Evolutionary conservation across 2,329 filamentous ascomycete species (phyloP).

Genomic region (Phaeosphaeriaceae sp.): DNA sequence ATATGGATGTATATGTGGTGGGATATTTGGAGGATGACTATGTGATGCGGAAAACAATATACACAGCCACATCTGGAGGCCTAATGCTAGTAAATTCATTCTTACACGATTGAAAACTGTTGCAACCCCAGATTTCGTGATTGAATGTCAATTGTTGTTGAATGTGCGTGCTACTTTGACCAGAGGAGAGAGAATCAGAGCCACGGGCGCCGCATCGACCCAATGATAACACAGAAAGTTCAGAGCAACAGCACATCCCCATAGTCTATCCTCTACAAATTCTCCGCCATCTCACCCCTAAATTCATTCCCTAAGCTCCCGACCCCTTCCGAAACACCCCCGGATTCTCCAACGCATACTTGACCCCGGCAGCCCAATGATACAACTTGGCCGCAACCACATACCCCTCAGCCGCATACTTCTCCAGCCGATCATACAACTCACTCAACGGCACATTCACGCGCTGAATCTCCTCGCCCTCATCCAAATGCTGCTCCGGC

Average conservation of each 20-base stretch:
- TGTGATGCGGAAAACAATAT: background rate
- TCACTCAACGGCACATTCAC: conserved; percentile 31
- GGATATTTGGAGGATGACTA: background rate
- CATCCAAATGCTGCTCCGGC: conserved; percentile 37
- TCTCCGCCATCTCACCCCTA: too few species aligned
- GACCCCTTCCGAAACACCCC: conserved; percentile 24
- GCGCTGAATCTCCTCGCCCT: conserved; percentile 38
- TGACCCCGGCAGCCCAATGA: conserved; percentile 37
- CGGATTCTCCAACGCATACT: conserved; percentile 33
- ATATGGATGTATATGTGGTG: background rate
- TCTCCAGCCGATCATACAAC: conserved; percentile 28
- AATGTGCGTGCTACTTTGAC: too few species aligned
- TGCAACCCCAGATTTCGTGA: too few species aligned
- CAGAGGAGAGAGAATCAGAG: too few species aligned
- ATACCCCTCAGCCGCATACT: conserved; percentile 32
- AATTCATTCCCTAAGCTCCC: too few species aligned
- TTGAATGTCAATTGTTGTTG: too few species aligned
- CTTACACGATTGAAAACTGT: background rate
- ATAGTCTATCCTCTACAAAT: too few species aligned
- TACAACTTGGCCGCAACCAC: conserved; percentile 38
- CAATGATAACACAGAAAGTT: too few species aligned
- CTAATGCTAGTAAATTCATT: background rate
- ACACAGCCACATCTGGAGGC: background rate
- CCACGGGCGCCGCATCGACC: too few species aligned
- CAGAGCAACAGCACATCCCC: too few species aligned